Conservation (phyloP, 352 stramenopile genomes). For the Globisporangium uncinulatum region DNA sequence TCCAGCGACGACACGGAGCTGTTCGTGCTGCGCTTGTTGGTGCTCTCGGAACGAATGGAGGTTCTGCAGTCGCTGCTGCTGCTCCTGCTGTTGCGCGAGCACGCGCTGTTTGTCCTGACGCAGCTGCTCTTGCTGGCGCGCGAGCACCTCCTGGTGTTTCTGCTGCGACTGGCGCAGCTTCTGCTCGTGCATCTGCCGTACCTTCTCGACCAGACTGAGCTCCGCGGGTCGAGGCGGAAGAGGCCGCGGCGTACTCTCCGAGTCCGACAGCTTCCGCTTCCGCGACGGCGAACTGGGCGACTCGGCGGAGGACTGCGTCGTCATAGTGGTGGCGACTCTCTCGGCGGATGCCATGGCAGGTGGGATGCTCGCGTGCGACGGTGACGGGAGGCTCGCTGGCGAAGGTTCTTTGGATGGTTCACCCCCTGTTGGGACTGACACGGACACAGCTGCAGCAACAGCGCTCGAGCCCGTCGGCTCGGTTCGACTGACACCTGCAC, state of each 20-base stretch:
- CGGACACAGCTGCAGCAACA: no score
- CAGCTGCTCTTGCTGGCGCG: conserved; percentile 1
- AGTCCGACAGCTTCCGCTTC: conserved; percentile 23
- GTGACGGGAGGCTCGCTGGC: no score
- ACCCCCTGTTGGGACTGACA: no score
- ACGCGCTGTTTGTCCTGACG: conserved; percentile 5
- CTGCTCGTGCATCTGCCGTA: conserved; percentile 39
- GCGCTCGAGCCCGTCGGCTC: no score
- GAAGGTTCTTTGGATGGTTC: no score
- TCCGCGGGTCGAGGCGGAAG: not conserved
- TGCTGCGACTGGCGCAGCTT: conserved; percentile 4
- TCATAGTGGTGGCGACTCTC: no score
- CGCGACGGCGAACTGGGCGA: conserved; percentile 10
- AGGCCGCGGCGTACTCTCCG: conserved; percentile 5
- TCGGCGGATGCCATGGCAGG: no score
- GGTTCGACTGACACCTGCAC: no score
- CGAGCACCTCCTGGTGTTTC: conserved; percentile 13
- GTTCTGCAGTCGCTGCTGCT: conserved; percentile 7
- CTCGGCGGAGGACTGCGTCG: not conserved
- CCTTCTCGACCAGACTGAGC: conserved; percentile 39
- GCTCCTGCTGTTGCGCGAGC: conserved; percentile 1
- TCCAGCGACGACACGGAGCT: no score
- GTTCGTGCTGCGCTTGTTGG: not conserved
- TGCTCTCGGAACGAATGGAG: conserved; percentile 4
- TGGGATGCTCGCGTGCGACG: not conserved